These are phyloP conservation scores for Lasiodiplodia hormozganensis DNA, from an alignment of 2,329 filamentous ascomycete genomes.

Conservation along the genomic window DNA sequence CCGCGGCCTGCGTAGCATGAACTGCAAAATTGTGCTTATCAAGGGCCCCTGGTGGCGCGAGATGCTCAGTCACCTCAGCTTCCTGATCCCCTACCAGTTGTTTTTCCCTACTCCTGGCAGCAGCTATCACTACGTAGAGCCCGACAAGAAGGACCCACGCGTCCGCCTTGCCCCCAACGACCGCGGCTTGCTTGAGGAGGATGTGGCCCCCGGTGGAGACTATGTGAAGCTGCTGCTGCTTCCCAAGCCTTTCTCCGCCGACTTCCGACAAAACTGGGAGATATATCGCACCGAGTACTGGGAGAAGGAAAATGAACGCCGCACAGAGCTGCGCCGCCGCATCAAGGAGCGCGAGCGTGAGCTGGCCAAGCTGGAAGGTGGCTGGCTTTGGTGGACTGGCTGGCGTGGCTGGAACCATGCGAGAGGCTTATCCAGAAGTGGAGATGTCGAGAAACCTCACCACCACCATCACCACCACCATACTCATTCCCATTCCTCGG, in stretches of 20 bases:
- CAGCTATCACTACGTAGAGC: slow-evolving; percentile 79
- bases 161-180: slow-evolving; percentile 47
- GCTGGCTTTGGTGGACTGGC: slow-evolving; percentile 87
- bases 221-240: slow-evolving; percentile 89
- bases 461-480: slow-evolving; percentile 34
- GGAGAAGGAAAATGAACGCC: slow-evolving; percentile 93
- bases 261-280: slow-evolving; percentile 97
- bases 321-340: slow-evolving; percentile 73
- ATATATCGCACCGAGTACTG: slow-evolving; percentile 93
- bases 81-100: slow-evolving; percentile 77
- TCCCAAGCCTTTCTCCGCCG: slow-evolving; percentile 92
- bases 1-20: slow-evolving; percentile 87
- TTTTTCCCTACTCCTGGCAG: slow-evolving; percentile 72
- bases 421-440: slow-evolving; percentile 37
- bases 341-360: slow-evolving; percentile 73
- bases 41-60: slow-evolving; percentile 84
- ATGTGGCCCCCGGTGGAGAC: slow-evolving; percentile 87
- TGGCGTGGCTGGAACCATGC: slow-evolving; percentile 63
- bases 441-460: slow-evolving; percentile 43
- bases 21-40: slow-evolving; percentile 93
- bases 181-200: slow-evolving; percentile 76
- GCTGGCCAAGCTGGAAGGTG: slow-evolving; percentile 70
- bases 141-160: slow-evolving; percentile 52
- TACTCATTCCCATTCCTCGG: slow-evolving; percentile 18
- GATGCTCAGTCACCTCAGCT: slow-evolving; percentile 72